These are phyloP conservation scores for Termitomyces sp. DNA, from an alignment of 768 basidiomycete genomes.

Conservation along the genomic window DNA sequence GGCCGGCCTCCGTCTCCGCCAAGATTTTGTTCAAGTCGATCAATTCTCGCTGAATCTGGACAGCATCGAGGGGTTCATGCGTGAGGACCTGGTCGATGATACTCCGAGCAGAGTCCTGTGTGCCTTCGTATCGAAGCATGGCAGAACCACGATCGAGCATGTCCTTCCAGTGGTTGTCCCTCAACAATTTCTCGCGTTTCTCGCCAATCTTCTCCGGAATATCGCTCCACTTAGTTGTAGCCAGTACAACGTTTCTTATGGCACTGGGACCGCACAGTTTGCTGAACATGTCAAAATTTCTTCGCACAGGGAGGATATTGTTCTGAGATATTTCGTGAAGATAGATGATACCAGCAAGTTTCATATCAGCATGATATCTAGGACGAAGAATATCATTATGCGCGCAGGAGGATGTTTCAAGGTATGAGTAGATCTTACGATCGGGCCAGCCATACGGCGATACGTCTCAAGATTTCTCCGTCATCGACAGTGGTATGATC, in stretches of 20 bases:
- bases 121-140: slow-evolving; percentile 8
- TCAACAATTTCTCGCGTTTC: slow-evolving; percentile 8
- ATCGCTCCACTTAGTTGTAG: slow-evolving; percentile 44
- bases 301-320: slow-evolving; percentile 31
- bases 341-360: slow-evolving; percentile 23
- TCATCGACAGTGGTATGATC: slow-evolving; percentile 17
- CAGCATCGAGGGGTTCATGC: slow-evolving; percentile 6
- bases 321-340: slow-evolving; percentile 27
- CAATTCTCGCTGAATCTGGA: slow-evolving; percentile 7
- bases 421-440: slow-evolving; percentile 4
- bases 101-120: slow-evolving; percentile 3
- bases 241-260: slow-evolving; percentile 40
- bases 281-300: slow-evolving; percentile 41
- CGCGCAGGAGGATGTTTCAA: too few species aligned
- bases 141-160: slow-evolving; percentile 9
- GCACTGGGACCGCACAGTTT: slow-evolving; percentile 41
- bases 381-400: background rate
- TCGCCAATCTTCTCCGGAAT: slow-evolving; percentile 15
- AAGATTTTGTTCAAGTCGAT: slow-evolving; percentile 7
- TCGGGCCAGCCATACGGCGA: slow-evolving; percentile 15
- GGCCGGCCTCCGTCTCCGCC: slow-evolving; percentile 8
- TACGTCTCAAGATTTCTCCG: slow-evolving; percentile 13
- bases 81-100: slow-evolving; percentile 7
- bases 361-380: slow-evolving; percentile 19
- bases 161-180: slow-evolving; percentile 10